Evolutionary conservation across 2,329 filamentous ascomycete genomes (phyloP), one percentile per base, ranked within the genome.

Genomic region (Xylariaceae sp.): DNA sequence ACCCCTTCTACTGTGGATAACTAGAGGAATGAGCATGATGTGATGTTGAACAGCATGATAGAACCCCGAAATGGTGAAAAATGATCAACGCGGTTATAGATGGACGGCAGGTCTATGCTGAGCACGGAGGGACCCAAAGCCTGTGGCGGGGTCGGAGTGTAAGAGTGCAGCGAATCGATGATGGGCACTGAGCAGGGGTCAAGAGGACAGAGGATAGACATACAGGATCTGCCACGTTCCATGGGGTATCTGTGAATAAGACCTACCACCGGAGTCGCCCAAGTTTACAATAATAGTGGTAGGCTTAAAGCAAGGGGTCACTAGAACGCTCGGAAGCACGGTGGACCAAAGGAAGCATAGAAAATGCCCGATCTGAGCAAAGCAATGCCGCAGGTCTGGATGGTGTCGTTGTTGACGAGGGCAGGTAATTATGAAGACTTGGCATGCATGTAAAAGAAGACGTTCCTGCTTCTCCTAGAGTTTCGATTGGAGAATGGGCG

Each of bases 331-430:
- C 59, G 63, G 60, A 57, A 51, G 56, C 50, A 60, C 60, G 59
- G 59, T 65, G 65, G 64, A 55, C 62, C 55, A 65, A 65, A 59
- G 64, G 65, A 69, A 56, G 54, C 37, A 47, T 50, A 55, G 48
- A 44, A 54, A 54, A 49, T 63, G 51, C 50, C 61, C 55, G 54
- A 59, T 60, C 57, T 53, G 59, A 62, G 49, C 59, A 63, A 57
- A 48, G 46, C 32, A 54, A 53, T 48, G 47, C 51, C 51, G 47
- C 48, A 53, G 43, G 49, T 44, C 50, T 57, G 39, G 50, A 50
- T 35, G 50, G 49, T 52, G 37, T 53, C 51, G 49, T 60, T 51
- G 46, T 55, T 39, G 53, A 56, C 47, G 45, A 56, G 45, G 48
- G 48, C 47, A 52, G 45, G 49, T 51, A 57, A 55, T 61, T 58